A percentile compares a stretch with the other conserved stretches of the same genome.
Conservation (phyloP, 2,329 filamentous ascomycete genomes). For the Pseudogymnoascus sp. region DNA sequence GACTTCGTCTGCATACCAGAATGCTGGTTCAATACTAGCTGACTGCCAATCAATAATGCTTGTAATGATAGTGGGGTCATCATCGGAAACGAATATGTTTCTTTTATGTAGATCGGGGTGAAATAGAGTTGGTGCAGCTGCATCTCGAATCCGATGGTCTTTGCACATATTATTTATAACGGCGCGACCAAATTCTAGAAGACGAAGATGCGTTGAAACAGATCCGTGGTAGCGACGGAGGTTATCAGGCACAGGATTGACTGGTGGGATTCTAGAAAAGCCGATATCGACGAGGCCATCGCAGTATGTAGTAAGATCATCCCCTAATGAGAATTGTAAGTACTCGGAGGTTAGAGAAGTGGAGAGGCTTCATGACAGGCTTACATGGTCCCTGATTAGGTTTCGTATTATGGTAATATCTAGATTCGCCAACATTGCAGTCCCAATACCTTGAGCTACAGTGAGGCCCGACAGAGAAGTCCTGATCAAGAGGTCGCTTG, state of each 20-base stretch:
- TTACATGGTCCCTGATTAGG: slow-evolving; percentile 37
- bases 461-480: slow-evolving; percentile 9
- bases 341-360: slow-evolving; percentile 13
- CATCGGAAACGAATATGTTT: slow-evolving; percentile 38
- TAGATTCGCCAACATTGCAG: slow-evolving; percentile 28
- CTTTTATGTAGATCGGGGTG: slow-evolving; percentile 38
- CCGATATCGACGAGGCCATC: slow-evolving; percentile 36
- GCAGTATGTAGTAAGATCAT: slow-evolving; percentile 30
- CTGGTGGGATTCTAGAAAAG: slow-evolving; percentile 32
- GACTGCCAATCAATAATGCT: slow-evolving; percentile 40
- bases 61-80: slow-evolving; percentile 34
- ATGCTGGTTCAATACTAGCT: slow-evolving; percentile 35
- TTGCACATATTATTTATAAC: slow-evolving; percentile 30
- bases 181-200: slow-evolving; percentile 29
- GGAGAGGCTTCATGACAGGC: slow-evolving; percentile 19
- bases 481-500: slow-evolving; percentile 17
- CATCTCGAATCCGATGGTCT: slow-evolving; percentile 26
- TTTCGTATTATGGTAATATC: slow-evolving; percentile 30
- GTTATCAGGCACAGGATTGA: slow-evolving; percentile 18
- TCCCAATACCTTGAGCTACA: slow-evolving; percentile 22
- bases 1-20: slow-evolving; percentile 34
- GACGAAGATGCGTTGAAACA: slow-evolving; percentile 29
- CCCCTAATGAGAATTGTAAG: slow-evolving; percentile 29
- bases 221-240: slow-evolving; percentile 32
- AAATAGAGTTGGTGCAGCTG: slow-evolving; percentile 31